Conservation (phyloP, 495 filamentous ascomycete species). For the Penicillium alfredii region DNA sequence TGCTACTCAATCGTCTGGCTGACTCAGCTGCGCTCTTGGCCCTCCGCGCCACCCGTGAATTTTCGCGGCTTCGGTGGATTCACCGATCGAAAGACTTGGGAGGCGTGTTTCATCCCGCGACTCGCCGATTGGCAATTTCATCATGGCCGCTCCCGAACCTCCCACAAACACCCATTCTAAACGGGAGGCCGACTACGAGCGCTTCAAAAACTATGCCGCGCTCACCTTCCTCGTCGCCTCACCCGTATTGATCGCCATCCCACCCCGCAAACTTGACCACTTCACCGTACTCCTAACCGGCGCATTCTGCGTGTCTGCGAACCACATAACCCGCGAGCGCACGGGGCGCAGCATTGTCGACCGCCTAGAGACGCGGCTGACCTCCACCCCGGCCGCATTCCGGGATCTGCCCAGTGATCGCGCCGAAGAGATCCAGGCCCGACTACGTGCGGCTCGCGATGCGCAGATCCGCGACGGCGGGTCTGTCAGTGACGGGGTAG, state of each 20-base stretch:
- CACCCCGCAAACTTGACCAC: slow-evolving; percentile 69
- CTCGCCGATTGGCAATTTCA: slow-evolving; percentile 1
- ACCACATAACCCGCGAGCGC: slow-evolving; percentile 50
- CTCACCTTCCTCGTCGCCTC: slow-evolving; percentile 58
- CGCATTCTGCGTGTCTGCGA: slow-evolving; percentile 56
- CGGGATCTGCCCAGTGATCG: slow-evolving; percentile 46
- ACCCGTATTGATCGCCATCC: slow-evolving; percentile 66
- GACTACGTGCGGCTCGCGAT: slow-evolving; percentile 34
- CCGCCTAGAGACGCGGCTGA: slow-evolving; percentile 35
- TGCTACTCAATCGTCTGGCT: no score
- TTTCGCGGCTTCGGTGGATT: no score
- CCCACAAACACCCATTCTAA: slow-evolving; percentile 2
- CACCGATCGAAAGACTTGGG: no score
- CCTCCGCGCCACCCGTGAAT: slow-evolving; percentile 1
- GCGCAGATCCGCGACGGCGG: slow-evolving; percentile 12
- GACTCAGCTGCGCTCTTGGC: slow-evolving; percentile 6
- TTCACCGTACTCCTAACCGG: slow-evolving; percentile 53
- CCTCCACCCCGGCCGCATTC: slow-evolving; percentile 8
- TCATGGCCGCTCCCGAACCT: slow-evolving; percentile 12
- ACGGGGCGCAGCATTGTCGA: slow-evolving; percentile 51
- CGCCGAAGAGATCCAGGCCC: slow-evolving; percentile 47
- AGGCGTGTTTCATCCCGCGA: no score
- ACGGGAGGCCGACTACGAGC: slow-evolving; percentile 42
- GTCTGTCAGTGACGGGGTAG: slow-evolving; percentile 25
- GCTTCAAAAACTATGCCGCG: slow-evolving; percentile 55